Percentiles rank a stretch among this genome's conserved stretches.
These are phyloP conservation scores for Colletotrichum theobromicola DNA, from an alignment of 2,329 filamentous ascomycete genomes.

Conservation along the genomic window DNA sequence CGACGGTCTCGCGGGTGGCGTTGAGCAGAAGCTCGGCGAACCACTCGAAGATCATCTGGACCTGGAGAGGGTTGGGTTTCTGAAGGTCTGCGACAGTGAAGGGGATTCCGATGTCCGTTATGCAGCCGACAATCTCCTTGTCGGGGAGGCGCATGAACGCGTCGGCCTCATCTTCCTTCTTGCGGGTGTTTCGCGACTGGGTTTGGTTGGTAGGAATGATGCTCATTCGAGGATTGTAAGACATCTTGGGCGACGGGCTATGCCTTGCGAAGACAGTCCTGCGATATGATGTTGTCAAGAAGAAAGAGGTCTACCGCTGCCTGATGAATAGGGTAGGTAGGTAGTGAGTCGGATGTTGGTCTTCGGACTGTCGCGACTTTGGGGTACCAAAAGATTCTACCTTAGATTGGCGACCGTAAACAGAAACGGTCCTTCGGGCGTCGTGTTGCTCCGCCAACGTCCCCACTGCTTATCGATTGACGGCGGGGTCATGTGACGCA, in stretches of 20 bases:
- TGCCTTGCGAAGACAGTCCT: not conserved
- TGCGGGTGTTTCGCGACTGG: constrained; percentile 54
- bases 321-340: no score
- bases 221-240: constrained; percentile 66
- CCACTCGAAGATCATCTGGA: constrained; percentile 98
- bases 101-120: constrained; percentile 92
- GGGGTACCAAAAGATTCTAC: not conserved
- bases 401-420: not conserved
- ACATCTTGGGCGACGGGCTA: constrained; percentile 51
- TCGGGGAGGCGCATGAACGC: constrained; percentile 66
- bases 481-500: not conserved
- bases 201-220: constrained; percentile 59
- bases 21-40: constrained; percentile 95
- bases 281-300: not conserved
- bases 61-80: constrained; percentile 92
- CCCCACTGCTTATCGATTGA: not conserved
- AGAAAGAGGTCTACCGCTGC: not conserved
- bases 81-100: constrained; percentile 87
- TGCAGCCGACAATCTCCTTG: constrained; percentile 92
- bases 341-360: not conserved
- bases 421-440: not conserved
- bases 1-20: constrained; percentile 88
- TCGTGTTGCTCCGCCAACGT: constrained; percentile 19
- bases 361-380: not conserved
- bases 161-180: constrained; percentile 65